A percentile compares a stretch with the other conserved stretches of the same genome.
These are phyloP conservation scores for maize (Zea mays) DNA, from an alignment of 176 grass and related monocot genomes.

Conservation along the genomic window Zm-B73-REFERENCE-NAM-5.0 NC_050101.1:132094501-132095000, in stretches of 20 bases:
- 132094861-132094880: conserved; percentile 3
- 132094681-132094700: not conserved
- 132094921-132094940: conserved; percentile 2
- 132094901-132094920: not conserved
- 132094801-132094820: conserved; percentile 7
- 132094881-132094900: not conserved
- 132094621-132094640: not conserved
- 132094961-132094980: conserved; percentile 8
- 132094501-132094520: no score
- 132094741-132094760: not conserved
- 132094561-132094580: not conserved
- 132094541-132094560: not conserved
- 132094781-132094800: not conserved
- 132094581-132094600: conserved; percentile 7
- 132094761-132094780: not conserved
- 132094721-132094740: not conserved
- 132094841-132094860: conserved; percentile 8
- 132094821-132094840: not conserved
- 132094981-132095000: conserved; percentile 13
- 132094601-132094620: not conserved
- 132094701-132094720: not conserved
- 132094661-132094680: not conserved
- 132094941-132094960: not conserved
- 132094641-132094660: not conserved
- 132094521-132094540: not conserved